A percentile compares a stretch with the other conserved stretches of the same genome.
Conservation (phyloP, 208 protist genomes). For the Porcisia hertigi region DNA sequence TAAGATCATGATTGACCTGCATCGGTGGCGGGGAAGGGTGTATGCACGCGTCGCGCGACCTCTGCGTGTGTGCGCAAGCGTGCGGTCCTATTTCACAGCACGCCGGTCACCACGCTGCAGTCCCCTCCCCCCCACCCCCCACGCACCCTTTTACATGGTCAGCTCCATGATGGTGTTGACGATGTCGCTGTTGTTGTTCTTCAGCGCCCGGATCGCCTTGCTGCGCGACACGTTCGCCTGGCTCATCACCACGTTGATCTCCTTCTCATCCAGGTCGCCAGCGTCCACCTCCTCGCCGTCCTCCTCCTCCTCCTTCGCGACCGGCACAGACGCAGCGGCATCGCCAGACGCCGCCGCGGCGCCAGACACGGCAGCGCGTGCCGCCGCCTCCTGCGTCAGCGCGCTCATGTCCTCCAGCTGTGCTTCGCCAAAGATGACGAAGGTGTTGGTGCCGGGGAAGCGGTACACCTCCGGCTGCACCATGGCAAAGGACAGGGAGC, state of each 20-base stretch:
- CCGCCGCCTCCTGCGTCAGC: conserved; percentile 69
- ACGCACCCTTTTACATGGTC: conserved; percentile 47
- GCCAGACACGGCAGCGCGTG: conserved; percentile 62
- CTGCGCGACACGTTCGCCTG: conserved; percentile 71
- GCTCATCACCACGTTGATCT: conserved; percentile 85
- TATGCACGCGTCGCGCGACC: no score
- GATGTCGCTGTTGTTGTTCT: conserved; percentile 87
- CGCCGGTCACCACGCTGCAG: no score
- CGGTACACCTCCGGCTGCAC: conserved; percentile 96
- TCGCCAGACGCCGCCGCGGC: conserved; percentile 29
- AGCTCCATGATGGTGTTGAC: conserved; percentile 91
- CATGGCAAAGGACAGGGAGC: conserved; percentile 92
- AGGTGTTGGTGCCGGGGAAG: conserved; percentile 94
- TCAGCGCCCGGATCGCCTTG: conserved; percentile 83
- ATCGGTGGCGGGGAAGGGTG: neutral
- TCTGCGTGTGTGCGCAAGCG: no score
- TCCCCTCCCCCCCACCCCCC: neutral
- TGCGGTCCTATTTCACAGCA: no score
- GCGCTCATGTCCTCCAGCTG: conserved; percentile 92
- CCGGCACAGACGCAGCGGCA: conserved; percentile 28
- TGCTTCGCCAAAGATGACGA: conserved; percentile 97
- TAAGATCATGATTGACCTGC: neutral
- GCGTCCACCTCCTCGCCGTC: conserved; percentile 62
- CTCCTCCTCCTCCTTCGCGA: conserved; percentile 42
- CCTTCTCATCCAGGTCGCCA: conserved; percentile 76